These are phyloP conservation scores for Pseudonectria foliicola DNA, from an alignment of 2,329 filamentous ascomycete genomes.

Conservation along the genomic window DNA sequence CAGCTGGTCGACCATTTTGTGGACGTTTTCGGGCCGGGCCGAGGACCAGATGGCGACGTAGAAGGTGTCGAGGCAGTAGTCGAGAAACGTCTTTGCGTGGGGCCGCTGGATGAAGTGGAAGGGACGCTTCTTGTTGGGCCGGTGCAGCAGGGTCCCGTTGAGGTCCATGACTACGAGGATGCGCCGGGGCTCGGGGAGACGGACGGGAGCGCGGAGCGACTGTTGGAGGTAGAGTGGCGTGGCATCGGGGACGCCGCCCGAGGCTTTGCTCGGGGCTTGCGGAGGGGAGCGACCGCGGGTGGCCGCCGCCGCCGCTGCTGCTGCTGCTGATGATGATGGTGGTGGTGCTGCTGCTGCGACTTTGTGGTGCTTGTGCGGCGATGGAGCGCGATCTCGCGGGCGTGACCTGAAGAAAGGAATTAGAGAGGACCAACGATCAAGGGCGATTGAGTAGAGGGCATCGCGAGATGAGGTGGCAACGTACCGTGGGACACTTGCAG, in stretches of 20 bases:
- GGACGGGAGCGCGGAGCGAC: constrained; percentile 37
- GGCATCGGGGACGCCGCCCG: constrained; percentile 55
- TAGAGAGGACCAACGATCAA: no score
- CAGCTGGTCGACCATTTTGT: constrained; percentile 57
- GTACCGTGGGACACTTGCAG: no score
- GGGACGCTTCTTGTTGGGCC: constrained; percentile 45
- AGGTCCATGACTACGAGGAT: constrained; percentile 85
- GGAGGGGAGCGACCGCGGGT: constrained; percentile 3
- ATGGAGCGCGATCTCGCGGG: no score
- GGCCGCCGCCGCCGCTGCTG: no score
- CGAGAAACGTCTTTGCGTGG: constrained; percentile 59
- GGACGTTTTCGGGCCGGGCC: constrained; percentile 66
- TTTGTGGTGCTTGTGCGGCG: no score
- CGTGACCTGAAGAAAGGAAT: no score
- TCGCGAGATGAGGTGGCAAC: no score
- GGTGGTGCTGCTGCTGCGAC: no score
- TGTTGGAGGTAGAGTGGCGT: constrained; percentile 52
- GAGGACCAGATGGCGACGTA: constrained; percentile 88
- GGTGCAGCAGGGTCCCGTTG: constrained; percentile 81
- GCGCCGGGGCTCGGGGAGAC: constrained; percentile 42
- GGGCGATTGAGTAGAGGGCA: no score
- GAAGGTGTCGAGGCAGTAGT: constrained; percentile 68
- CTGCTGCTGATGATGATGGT: no score
- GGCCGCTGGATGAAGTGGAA: constrained; percentile 60
- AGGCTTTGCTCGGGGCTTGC: constrained; percentile 29